Base-by-base conservation (phyloP, 495 filamentous ascomycete species). In the Tuber calosporum region DNA sequence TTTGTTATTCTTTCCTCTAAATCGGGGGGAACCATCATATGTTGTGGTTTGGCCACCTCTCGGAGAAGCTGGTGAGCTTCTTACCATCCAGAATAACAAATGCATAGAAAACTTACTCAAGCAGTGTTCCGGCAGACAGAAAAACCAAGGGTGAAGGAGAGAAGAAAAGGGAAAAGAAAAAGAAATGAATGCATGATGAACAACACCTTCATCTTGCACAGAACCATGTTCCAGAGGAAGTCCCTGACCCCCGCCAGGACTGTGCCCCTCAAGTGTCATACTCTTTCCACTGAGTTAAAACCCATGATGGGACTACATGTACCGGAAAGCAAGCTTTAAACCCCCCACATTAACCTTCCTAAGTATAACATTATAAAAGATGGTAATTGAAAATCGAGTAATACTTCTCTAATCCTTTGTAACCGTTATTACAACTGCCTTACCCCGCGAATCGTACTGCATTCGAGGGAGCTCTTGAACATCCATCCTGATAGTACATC, bases 11-110 rank as follows among this genome's bases (percentile, higher is more conserved):
- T 34, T 62, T 30, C 26, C 4, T 34, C 13, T 1, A 15, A 34
- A 15, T 62, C 19, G 26, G 26, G 26, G 53, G 8, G 53, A 0
- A 62, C 11, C 4, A 34, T 62, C 53, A 62, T 30, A 62, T 62
- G 17, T 62, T n/a, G 53, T 17, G n/a, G 30, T 26, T 17, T 19
- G 53, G 13, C 26, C 26, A 34, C 53, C 26, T 1, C 53, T 15
- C 26, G 30, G 53, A 62, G 22, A 34, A 34, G 26, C 13, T 62
- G 53, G 19, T 34, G 13, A 62, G 53, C 53, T 62, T 26, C 45
- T 53, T 62, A 62, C 53, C 53, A 62, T 34, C 26, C 34, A 34
- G 53, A 17, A 62, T 62, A 62, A 62, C 53, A 62, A 62, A 62
- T 62, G 53, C 4, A 13, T 40, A 40, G 39, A 40, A 40, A 62